Evolutionary conservation across 2,329 filamentous ascomycete genomes (phyloP).

Genomic region (Monosporascus cannonballus): DNA sequence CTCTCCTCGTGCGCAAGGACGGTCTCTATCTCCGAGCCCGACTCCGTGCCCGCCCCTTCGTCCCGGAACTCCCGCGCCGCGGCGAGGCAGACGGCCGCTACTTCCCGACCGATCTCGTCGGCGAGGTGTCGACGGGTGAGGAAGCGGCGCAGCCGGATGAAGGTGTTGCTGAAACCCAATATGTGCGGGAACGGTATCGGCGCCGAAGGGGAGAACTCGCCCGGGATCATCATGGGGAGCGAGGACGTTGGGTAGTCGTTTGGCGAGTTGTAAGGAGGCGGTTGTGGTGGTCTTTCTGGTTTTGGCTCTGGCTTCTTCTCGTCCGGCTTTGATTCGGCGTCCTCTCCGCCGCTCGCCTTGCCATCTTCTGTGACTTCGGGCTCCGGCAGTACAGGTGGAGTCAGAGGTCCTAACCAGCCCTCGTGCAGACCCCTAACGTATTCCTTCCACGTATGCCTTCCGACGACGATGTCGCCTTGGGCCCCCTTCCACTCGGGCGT

Average conservation of each 20-base stretch:
- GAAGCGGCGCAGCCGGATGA: constrained; percentile 80
- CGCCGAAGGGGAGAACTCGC: constrained; percentile 65
- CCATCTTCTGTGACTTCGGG: constrained; percentile 12
- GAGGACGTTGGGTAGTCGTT: constrained; percentile 62
- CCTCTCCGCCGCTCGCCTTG: constrained; percentile 11
- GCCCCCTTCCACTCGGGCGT: constrained; percentile 67
- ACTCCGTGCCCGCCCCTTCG: constrained; percentile 24
- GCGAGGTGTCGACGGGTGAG: constrained; percentile 79
- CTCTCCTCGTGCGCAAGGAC: constrained; percentile 65
- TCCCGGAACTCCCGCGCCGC: constrained; percentile 45
- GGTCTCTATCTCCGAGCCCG: constrained; percentile 53
- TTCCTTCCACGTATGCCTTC: constrained; percentile 94
- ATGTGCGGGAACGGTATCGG: constrained; percentile 80
- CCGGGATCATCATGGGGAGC: constrained; percentile 61
- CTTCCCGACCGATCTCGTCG: constrained; percentile 80
- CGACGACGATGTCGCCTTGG: constrained; percentile 81
- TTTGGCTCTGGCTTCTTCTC: constrained; percentile 43
- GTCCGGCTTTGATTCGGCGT: constrained; percentile 39
- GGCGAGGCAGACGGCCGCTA: constrained; percentile 75
- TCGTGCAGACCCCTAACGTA: constrained; percentile 91
- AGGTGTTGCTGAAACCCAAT: constrained; percentile 87
- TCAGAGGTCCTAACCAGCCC: constrained; percentile 86
- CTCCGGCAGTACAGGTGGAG: constrained; percentile 44
- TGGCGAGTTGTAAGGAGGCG: constrained; percentile 67
- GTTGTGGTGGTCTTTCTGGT: constrained; percentile 54